These are phyloP conservation scores for Aquilaria yunnanensis DNA, from an alignment of 345 rosid species.

Conservation along the genomic window DNA sequence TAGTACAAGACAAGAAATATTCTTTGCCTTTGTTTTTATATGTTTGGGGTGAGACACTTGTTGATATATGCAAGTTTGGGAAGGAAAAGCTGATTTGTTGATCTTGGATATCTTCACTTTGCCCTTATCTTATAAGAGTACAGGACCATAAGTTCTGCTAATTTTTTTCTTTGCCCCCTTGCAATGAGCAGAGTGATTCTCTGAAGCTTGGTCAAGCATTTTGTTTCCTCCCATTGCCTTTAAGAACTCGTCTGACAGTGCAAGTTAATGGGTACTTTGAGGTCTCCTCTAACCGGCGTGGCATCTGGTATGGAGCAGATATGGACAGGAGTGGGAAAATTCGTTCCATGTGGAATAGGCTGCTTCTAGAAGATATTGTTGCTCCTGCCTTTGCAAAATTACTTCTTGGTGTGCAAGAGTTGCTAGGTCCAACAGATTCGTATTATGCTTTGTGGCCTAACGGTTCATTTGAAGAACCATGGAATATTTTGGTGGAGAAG, in stretches of 20 bases:
- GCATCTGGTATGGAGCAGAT: slow-evolving; percentile 97
- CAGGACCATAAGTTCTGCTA: no score
- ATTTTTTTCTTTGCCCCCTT: no score
- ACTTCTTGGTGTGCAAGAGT: slow-evolving; percentile 61
- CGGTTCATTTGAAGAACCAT: slow-evolving; percentile 93
- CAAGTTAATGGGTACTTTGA: slow-evolving; percentile 96
- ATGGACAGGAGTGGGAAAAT: slow-evolving; percentile 97
- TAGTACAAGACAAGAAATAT: no score
- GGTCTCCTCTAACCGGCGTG: slow-evolving; percentile 94
- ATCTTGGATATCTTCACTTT: no score
- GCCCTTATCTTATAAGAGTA: no score
- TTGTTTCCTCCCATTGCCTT: slow-evolving; percentile 95
- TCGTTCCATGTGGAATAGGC: slow-evolving; percentile 93
- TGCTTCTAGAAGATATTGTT: slow-evolving; percentile 85
- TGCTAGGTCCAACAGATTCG: slow-evolving; percentile 50
- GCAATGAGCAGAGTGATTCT: slow-evolving; percentile 39
- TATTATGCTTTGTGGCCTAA: slow-evolving; percentile 81
- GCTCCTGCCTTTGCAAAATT: slow-evolving; percentile 61
- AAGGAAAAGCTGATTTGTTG: no score
- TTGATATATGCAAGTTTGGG: no score
- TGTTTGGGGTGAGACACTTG: no score
- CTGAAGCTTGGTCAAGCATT: slow-evolving; percentile 84
- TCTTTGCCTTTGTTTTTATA: no score
- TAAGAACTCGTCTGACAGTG: slow-evolving; percentile 79
- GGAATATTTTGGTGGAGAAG: slow-evolving; percentile 80